These are phyloP conservation scores for Yamadazyma mexicana DNA, from an alignment of 1,139 yeast species.

Conservation along the genomic window DNA sequence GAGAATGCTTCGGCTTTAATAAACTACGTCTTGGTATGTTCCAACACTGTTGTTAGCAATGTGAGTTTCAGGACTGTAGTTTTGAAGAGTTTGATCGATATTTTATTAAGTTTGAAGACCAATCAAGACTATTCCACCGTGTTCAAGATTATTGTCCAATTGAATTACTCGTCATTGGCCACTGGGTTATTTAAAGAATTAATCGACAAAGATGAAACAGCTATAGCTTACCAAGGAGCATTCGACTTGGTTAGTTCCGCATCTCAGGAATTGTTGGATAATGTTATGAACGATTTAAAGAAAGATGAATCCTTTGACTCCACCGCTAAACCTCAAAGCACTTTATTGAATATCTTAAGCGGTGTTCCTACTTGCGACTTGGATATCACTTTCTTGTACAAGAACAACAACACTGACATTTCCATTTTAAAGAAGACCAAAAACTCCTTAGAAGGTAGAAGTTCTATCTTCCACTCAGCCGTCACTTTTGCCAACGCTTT, in stretches of 20 bases:
- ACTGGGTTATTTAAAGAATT: slow-evolving; percentile 64
- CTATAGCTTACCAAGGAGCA: slow-evolving; percentile 89
- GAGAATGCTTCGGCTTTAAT: slow-evolving; percentile 58
- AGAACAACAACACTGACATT: slow-evolving; percentile 85
- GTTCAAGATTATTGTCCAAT: slow-evolving; percentile 83
- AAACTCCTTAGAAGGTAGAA: slow-evolving; percentile 82
- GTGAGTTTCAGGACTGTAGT: slow-evolving; percentile 65
- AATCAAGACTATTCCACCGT: slow-evolving; percentile 80
- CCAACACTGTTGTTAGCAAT: slow-evolving; percentile 61
- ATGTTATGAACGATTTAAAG: slow-evolving; percentile 49
- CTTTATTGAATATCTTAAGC: slow-evolving; percentile 68
- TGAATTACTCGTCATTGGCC: slow-evolving; percentile 76
- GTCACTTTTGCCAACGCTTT: slow-evolving; percentile 94
- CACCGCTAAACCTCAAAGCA: slow-evolving; percentile 31
- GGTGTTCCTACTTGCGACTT: slow-evolving; percentile 96
- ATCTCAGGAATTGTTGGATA: slow-evolving; percentile 83
- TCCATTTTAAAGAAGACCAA: slow-evolving; percentile 81
- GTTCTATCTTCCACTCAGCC: slow-evolving; percentile 93
- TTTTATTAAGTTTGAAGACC: slow-evolving; percentile 55
- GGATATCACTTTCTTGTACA: slow-evolving; percentile 82
- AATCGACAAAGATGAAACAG: slow-evolving; percentile 38
- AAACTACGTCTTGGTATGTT: slow-evolving; percentile 75
- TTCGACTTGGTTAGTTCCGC: slow-evolving; percentile 92
- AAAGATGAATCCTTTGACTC: slow-evolving; percentile 39
- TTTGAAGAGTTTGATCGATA: slow-evolving; percentile 60